Base-by-base conservation (phyloP, 2,329 filamentous ascomycete genomes). In the Colletotrichum agaves region DNA sequence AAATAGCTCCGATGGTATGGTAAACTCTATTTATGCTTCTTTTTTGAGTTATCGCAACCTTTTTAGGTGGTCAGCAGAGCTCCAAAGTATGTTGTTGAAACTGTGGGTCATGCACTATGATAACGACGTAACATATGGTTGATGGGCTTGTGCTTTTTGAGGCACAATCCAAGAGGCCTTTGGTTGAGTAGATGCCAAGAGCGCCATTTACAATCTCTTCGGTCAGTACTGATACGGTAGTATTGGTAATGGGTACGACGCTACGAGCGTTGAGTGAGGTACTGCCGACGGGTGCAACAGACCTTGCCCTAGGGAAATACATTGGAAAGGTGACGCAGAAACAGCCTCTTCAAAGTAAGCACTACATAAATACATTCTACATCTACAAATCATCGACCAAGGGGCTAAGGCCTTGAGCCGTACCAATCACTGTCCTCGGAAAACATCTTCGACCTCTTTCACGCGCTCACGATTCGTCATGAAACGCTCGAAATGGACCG, bases 391-490 rank as follows among this genome's bases (percentile, higher is more conserved):
- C 71, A 69, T 78, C 77, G 19, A 67, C 63, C 27, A 78, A 61
- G 15, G 82, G 81, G 67, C 78, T 81, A 10, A 75, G 37, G 1
- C 82, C 83, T 72, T 83, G 78, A 0, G 83, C 73, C 1, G 78
- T 75, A 4, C 83, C 82, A 37, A 85, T 70, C n/a, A n/a, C 70
- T 75, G 3, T 72, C 71, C 74, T 85, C 82, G 52, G 80, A 83
- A 68, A 75, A 81, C 31, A 82, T 74, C 61, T 75, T 75, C 43
- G 80, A 67, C 67, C 80, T 75, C 75, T 84, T 84, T 82, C 0
- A 84, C 78, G 7, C 72, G 69, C 0, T 64, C 73, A 1, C 82
- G 77, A 62, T 85, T 78, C 3, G 70, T 66, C 82, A 84, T 84
- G 43, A 76, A 85, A 33, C 72, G 67, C 1, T 71, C 71, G 70